These are phyloP conservation scores for Pythium brachiatum DNA, from an alignment of 352 stramenopile species.

Conservation along the genomic window DNA sequence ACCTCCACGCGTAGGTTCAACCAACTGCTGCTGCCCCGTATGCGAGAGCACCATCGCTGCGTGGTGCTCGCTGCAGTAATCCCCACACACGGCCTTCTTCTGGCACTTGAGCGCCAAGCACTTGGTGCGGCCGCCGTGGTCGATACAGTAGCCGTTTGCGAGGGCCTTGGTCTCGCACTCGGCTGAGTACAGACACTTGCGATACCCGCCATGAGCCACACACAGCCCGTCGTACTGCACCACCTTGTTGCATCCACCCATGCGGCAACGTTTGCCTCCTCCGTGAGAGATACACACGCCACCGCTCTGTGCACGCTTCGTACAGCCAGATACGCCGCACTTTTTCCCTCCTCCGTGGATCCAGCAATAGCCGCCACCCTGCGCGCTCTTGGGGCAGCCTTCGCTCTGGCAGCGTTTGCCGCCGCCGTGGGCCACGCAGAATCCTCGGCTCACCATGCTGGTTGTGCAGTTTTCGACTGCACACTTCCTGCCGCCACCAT, in stretches of 20 bases:
- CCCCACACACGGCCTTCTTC: slow-evolving; percentile 40
- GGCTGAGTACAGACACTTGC: slow-evolving; percentile 38
- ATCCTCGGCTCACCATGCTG: slow-evolving; percentile 52
- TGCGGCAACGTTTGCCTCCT: slow-evolving; percentile 48
- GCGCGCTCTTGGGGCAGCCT: slow-evolving; percentile 48
- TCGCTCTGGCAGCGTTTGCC: slow-evolving; percentile 55
- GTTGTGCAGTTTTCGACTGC: slow-evolving; percentile 46
- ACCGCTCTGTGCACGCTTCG: slow-evolving; percentile 40
- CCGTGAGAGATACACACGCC: slow-evolving; percentile 46
- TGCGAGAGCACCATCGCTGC: slow-evolving; percentile 1
- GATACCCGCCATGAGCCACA: slow-evolving; percentile 52
- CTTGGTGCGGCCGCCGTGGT: slow-evolving; percentile 44
- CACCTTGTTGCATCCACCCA: slow-evolving; percentile 56
- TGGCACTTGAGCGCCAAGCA: slow-evolving; percentile 30
- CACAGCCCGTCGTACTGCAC: slow-evolving; percentile 64
- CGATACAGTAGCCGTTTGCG: slow-evolving; percentile 43
- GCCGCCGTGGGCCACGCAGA: slow-evolving; percentile 59
- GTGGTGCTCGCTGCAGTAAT: slow-evolving; percentile 38
- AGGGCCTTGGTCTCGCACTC: slow-evolving; percentile 47
- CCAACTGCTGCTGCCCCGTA: background rate
- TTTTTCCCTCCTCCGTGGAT: slow-evolving; percentile 55
- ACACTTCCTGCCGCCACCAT: slow-evolving; percentile 56
- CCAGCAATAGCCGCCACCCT: slow-evolving; percentile 53
- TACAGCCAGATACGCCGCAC: slow-evolving; percentile 37
- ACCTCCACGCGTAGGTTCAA: background rate